Evolutionary conservation across 2,329 filamentous ascomycete species (phyloP).

Genomic region (Xenoacremonium recifei): DNA sequence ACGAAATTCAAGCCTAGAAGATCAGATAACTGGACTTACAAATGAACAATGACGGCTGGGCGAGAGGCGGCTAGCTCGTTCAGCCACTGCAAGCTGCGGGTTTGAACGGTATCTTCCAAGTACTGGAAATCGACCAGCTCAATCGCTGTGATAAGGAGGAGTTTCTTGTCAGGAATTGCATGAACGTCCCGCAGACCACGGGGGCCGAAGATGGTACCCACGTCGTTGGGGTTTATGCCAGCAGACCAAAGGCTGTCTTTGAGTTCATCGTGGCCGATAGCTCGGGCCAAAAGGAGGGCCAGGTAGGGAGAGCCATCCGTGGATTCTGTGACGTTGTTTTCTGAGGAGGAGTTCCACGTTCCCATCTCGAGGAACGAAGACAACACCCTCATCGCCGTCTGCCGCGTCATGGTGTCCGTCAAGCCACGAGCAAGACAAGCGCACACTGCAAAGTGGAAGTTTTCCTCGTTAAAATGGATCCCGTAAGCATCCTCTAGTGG

Average conservation of each 20-base stretch:
- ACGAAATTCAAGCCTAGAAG: neutral
- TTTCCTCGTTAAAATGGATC: constrained; percentile 61
- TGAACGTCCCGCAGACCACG: constrained; percentile 32
- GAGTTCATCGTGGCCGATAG: constrained; percentile 56
- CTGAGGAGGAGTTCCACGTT: constrained; percentile 19
- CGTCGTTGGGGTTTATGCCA: constrained; percentile 46
- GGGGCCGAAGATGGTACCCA: constrained; percentile 21
- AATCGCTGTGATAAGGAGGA: constrained; percentile 62
- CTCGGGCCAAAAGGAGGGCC: constrained; percentile 56
- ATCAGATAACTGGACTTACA: constrained; percentile 44
- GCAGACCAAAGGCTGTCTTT: constrained; percentile 62
- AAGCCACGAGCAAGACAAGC: constrained; percentile 64
- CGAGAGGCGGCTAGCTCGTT: constrained; percentile 54
- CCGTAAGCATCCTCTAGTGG: constrained; percentile 65
- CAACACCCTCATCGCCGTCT: constrained; percentile 58
- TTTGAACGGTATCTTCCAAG: constrained; percentile 61
- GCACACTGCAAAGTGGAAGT: constrained; percentile 66
- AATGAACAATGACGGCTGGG: constrained; percentile 54
- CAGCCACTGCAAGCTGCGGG: constrained; percentile 58
- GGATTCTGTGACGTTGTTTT: constrained; percentile 13
- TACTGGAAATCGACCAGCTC: constrained; percentile 65
- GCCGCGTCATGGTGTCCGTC: constrained; percentile 59
- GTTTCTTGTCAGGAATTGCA: constrained; percentile 57
- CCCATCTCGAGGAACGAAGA: constrained; percentile 55
- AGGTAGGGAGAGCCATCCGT: constrained; percentile 55